Evolutionary conservation across 139 green algal genomes (phyloP).

Genomic region (Closterium sp.): DNA sequence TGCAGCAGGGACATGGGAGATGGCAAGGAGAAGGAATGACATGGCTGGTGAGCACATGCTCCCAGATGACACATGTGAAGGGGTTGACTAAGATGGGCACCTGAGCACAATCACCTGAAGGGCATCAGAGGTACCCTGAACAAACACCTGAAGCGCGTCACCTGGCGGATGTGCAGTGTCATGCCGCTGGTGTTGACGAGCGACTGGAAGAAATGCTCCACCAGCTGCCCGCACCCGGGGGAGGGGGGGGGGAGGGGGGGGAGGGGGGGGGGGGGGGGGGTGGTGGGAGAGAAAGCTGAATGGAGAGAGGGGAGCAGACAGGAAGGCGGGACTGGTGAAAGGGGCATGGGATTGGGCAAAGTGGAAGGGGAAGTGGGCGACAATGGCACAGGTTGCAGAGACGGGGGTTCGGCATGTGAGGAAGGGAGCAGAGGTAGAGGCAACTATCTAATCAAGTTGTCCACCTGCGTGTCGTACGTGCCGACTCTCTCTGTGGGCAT

Average conservation of each 20-base stretch:
- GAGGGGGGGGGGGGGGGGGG: background rate
- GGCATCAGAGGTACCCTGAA: too few species aligned
- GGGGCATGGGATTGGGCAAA: background rate
- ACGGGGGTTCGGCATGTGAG: background rate
- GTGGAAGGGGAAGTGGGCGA: background rate
- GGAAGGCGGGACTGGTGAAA: background rate
- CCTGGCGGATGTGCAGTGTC: slow-evolving; percentile 58
- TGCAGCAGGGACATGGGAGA: background rate
- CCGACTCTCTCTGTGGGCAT: slow-evolving; percentile 89
- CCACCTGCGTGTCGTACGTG: slow-evolving; percentile 78
- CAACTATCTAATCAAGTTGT: too few species aligned
- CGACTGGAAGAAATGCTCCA: slow-evolving; percentile 97
- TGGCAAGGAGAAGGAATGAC: background rate
- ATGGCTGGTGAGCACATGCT: background rate
- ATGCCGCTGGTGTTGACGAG: slow-evolving; percentile 70
- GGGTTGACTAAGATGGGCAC: background rate
- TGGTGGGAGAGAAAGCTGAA: too few species aligned
- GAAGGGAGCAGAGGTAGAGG: background rate
- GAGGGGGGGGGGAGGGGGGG: background rate
- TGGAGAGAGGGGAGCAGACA: background rate
- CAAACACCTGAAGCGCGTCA: background rate
- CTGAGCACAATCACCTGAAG: background rate
- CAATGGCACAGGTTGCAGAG: background rate
- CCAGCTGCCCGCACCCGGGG: slow-evolving; percentile 65
- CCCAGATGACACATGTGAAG: background rate